phyloP scores from a whole-genome alignment of 306 rosid genomes.

The Trifolium pratense region DNA sequence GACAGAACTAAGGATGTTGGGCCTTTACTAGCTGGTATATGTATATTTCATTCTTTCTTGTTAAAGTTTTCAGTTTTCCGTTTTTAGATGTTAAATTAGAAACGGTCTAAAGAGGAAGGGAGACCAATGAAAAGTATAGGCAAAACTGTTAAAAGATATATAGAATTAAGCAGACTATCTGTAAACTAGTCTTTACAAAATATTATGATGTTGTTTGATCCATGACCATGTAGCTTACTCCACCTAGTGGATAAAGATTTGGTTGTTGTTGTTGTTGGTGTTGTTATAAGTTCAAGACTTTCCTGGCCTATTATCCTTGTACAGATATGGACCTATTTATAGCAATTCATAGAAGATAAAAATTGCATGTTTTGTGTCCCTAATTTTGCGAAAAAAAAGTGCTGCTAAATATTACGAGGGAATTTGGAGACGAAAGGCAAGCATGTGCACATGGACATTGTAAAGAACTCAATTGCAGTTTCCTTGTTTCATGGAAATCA shows the following conservation, averaged over 20 bases:
- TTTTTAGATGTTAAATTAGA: slow-evolving; percentile 25
- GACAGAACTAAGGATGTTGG: slow-evolving; percentile 92
- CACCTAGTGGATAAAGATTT: background rate
- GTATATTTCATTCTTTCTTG: slow-evolving; percentile 26
- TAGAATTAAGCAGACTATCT: slow-evolving; percentile 4
- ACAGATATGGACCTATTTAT: background rate
- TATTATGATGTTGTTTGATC: slow-evolving; percentile 8
- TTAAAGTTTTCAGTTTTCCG: slow-evolving; percentile 15
- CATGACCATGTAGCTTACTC: background rate
- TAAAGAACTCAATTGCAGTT: too few species aligned
- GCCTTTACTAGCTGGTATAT: slow-evolving; percentile 73
- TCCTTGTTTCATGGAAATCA: too few species aligned
- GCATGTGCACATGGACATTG: too few species aligned
- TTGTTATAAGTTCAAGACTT: slow-evolving; percentile 26
- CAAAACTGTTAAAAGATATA: background rate
- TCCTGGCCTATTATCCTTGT: slow-evolving; percentile 10
- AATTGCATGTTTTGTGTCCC: slow-evolving; percentile 1
- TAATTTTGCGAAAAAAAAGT: background rate
- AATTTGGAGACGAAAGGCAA: too few species aligned
- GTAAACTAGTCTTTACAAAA: background rate
- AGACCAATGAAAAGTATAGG: background rate
- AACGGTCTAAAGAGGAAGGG: slow-evolving; percentile 7
- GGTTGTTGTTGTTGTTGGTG: slow-evolving; percentile 12
- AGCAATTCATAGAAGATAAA: slow-evolving; percentile 1
- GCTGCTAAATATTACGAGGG: too few species aligned